Base-by-base conservation (phyloP, 305 asterid genomes). In the Solanum hybrid region DNA sequence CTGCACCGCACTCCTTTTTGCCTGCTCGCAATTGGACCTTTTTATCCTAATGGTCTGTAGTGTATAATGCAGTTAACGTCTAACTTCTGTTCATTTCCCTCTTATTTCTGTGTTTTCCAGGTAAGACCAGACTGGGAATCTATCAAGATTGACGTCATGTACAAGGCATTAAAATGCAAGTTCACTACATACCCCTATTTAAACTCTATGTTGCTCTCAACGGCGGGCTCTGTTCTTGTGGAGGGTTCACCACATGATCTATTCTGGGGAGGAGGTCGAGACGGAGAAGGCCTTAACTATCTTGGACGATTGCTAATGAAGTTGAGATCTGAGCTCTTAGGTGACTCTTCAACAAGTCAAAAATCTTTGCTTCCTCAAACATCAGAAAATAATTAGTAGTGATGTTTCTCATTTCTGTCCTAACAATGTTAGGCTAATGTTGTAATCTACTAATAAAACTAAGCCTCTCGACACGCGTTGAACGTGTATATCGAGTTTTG, bases 261-360 rank as follows among this genome's bases (percentile, higher is more conserved):
- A 88, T 97, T 97, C 89, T 97, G 99, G 99, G 99, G 99, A 37
- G 99, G 99, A 42, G 99, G 99, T 24, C 95, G 99, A 85, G 99
- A 97, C n/a, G 98, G 99, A 14, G 99, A 97, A 93, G 99, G 99
- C 71, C 95, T 97, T 37, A 97, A 97, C 92, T 96, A 97, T 92
- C 99, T 97, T 3, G 99, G 99, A 86, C 93, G 99, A 94, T 93
- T 96, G 91, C 91, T 97, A 87, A 97, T 96, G 99, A 94, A 90
- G 93, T 92, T 97, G 93, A 94, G 99, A 85, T 95, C 99, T 0
- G 99, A 95, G 94, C 90, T 96, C 92, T 89, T 93, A 27, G 94
- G 92, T 46, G 92, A 92, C 87, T 85, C 91, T 78, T 88, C 93
- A 76, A 22, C 85, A 36, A 88, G 90, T 16, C 90, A 87, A 76